Evolutionary conservation across 2,329 filamentous ascomycete genomes (phyloP).

Genomic region (Dactylellina leptospora): DNA sequence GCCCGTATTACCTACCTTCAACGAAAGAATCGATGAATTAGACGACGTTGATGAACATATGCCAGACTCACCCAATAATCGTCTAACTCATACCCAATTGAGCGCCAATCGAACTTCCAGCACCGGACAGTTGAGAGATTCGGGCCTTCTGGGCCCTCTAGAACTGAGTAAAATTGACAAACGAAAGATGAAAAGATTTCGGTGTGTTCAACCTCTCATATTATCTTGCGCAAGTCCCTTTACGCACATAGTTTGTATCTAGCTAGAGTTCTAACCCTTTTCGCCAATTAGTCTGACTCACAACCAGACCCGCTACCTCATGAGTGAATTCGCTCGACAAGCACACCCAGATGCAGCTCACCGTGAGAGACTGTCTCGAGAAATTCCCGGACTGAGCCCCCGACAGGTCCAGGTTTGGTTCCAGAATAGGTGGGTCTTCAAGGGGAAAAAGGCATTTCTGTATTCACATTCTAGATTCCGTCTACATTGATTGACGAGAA

Average conservation of each 20-base stretch:
- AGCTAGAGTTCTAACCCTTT: neutral
- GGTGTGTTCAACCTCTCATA: slow-evolving; percentile 63
- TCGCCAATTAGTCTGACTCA: slow-evolving; percentile 78
- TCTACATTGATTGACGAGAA: neutral
- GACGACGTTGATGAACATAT: slow-evolving; percentile 48
- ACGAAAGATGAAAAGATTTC: slow-evolving; percentile 75
- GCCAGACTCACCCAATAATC: slow-evolving; percentile 15
- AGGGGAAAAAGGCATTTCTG: neutral
- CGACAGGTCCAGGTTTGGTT: slow-evolving; percentile 98
- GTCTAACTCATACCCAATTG: slow-evolving; percentile 67
- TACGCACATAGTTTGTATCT: neutral
- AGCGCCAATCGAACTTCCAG: slow-evolving; percentile 66
- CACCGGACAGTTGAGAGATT: slow-evolving; percentile 62
- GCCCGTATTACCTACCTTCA: slow-evolving; percentile 48
- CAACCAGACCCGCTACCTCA: slow-evolving; percentile 94
- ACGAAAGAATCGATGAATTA: slow-evolving; percentile 60
- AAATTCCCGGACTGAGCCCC: slow-evolving; percentile 90
- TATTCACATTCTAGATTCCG: neutral
- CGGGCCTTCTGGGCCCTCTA: slow-evolving; percentile 37
- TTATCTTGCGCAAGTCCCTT: no score
- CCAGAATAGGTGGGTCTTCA: slow-evolving; percentile 80
- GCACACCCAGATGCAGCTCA: slow-evolving; percentile 93
- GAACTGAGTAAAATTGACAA: slow-evolving; percentile 55
- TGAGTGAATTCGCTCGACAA: slow-evolving; percentile 96
- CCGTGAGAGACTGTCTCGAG: slow-evolving; percentile 82